Conservation (phyloP, 805 yeast species). For the Metschnikowia dekortorum region DNA sequence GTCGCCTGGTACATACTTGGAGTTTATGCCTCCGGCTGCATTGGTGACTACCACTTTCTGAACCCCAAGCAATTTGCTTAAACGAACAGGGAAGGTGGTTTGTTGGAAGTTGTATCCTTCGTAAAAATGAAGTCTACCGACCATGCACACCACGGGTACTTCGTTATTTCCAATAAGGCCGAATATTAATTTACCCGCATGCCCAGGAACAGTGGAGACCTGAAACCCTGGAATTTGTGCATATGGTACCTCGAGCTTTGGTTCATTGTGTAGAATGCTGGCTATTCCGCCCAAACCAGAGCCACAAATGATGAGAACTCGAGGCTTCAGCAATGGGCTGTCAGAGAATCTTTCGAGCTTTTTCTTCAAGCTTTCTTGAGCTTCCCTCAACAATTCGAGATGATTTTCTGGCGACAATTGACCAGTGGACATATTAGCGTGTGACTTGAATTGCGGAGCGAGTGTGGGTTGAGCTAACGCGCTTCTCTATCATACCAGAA, state of each 20-base stretch:
- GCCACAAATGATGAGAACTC: conserved; percentile 83
- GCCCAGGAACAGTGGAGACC: conserved; percentile 84
- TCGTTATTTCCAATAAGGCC: conserved; percentile 66
- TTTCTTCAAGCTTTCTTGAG: conserved; percentile 15
- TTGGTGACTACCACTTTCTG: conserved; percentile 75
- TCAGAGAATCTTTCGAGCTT: conserved; percentile 10
- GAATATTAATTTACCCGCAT: conserved; percentile 74
- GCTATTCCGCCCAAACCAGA: conserved; percentile 91
- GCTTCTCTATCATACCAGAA: too few species aligned
- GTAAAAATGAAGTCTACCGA: conserved; percentile 86
- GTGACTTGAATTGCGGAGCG: neutral
- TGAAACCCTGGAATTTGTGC: conserved; percentile 74
- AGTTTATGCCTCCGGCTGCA: conserved; percentile 90
- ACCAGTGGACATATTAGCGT: conserved; percentile 2
- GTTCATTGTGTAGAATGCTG: conserved; percentile 38
- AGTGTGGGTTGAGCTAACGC: neutral
- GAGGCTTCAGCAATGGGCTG: conserved; percentile 38
- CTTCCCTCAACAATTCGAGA: conserved; percentile 18
- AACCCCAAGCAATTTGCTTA: conserved; percentile 61
- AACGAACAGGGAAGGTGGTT: conserved; percentile 82
- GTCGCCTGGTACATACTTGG: conserved; percentile 71
- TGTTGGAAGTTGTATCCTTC: conserved; percentile 85
- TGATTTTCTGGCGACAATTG: conserved; percentile 18
- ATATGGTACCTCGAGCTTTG: conserved; percentile 54
- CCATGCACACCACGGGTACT: conserved; percentile 87